Evolutionary conservation across 345 rosid genomes (phyloP), one percentile per base, ranked within the genome.

Genomic region (Murraya koenigii): DNA sequence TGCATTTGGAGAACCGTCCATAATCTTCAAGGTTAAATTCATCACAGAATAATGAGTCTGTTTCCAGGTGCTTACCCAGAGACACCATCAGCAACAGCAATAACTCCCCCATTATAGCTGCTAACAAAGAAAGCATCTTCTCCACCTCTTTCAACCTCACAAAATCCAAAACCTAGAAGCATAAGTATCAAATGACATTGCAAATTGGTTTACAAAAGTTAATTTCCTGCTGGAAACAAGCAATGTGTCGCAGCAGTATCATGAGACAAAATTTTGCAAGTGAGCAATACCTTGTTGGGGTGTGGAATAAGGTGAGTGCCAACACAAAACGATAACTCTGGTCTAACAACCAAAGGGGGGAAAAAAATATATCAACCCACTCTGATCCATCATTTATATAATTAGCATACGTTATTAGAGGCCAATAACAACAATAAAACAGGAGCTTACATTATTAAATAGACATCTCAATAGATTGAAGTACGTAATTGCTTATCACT

Each of bases 51-150:
- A 63, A 23, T 49, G 36, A 39, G 41, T 28, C 25, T 26, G 25
- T 2, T 8, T 28, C 8, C 73, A 30, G 30, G 60, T 23, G 32
- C 69, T 39, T 84, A 93, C 97, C 98, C 90, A 23, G 98, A 95
- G 79, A 95, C 98, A 75, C 98, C 98, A 72, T 92, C 98, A 71
- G 98, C 98, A 80, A 92, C 90, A 75, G 98, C 96, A 64, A 93
- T 80, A 72, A 93, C 93, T 70, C 97, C 95, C 15, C 97, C 94
- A 77, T 84, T 85, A 62, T 72, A 84, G 81, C 82, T 77, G 83
- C 97, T 89, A 7, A 90, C 89, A 71, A 94, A 85, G 81, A 89
- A 87, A 66, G 98, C 97, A 86, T 91, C 95, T 83, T 93, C 98
- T 2, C 98, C 98, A 7, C 97, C 97, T 88, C 78, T 90, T 25